A percentile compares a stretch with the other conserved stretches of the same genome.
phyloP scores from a whole-genome alignment of 495 filamentous ascomycete genomes.

The Echria macrotheca region DNA sequence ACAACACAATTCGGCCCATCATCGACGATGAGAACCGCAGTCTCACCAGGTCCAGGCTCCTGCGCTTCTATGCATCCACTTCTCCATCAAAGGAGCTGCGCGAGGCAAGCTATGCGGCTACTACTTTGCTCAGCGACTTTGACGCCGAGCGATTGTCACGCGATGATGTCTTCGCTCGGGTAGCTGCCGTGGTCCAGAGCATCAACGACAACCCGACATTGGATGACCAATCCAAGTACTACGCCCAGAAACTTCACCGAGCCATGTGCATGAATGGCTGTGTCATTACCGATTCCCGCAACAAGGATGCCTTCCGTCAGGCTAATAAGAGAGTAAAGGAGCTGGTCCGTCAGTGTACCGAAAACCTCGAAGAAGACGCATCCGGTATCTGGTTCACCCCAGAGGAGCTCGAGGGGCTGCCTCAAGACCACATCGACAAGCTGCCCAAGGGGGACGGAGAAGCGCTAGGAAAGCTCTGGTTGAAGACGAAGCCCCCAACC shows the following conservation, averaged over 20 bases:
- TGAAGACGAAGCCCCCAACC: not conserved
- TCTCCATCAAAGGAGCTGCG: slow-evolving; percentile 3
- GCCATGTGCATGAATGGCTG: slow-evolving; percentile 1
- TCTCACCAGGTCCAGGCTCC: not conserved
- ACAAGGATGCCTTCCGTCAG: not conserved
- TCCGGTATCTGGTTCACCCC: not conserved
- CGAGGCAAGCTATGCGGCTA: not conserved
- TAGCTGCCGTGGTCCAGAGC: not conserved
- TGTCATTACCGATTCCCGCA: not conserved
- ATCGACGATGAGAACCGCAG: slow-evolving; percentile 1
- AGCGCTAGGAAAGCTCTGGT: not conserved
- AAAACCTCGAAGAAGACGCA: not conserved
- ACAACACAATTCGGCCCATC: slow-evolving; percentile 1
- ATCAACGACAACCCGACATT: not conserved
- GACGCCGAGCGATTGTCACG: not conserved
- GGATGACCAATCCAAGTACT: slow-evolving; percentile 6
- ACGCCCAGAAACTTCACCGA: not conserved
- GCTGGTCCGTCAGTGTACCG: not conserved
- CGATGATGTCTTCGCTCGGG: not conserved
- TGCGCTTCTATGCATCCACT: slow-evolving; percentile 2
- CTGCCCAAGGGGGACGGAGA: not conserved
- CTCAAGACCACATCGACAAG: not conserved
- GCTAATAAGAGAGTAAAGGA: not conserved
- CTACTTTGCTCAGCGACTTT: not conserved
- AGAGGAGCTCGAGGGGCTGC: not conserved